Percentiles rank a stretch among this genome's conserved stretches.
These are phyloP conservation scores for Penicillium desertorum DNA, from an alignment of 495 filamentous ascomycete species.

Conservation along the genomic window DNA sequence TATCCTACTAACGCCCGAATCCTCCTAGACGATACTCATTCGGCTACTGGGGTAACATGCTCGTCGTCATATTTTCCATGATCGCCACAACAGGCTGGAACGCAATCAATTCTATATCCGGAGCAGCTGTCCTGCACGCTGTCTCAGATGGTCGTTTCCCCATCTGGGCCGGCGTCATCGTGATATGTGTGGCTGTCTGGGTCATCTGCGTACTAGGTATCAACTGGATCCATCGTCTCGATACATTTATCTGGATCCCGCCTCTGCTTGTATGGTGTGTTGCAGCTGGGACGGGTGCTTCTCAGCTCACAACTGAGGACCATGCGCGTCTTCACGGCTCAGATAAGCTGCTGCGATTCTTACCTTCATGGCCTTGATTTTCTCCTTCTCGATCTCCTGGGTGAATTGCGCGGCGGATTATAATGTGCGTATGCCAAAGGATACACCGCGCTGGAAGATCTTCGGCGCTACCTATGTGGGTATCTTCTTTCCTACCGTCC, in stretches of 20 bases:
- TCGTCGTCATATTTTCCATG: constrained; percentile 32
- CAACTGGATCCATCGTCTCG: constrained; percentile 30
- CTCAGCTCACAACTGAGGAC: constrained; percentile 29
- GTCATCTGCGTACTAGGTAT: constrained; percentile 26
- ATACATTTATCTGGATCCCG: constrained; percentile 36
- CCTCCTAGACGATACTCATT: constrained; percentile 27
- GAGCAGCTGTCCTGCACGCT: constrained; percentile 27
- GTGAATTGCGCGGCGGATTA: constrained; percentile 65
- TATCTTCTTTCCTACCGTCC: constrained; percentile 59
- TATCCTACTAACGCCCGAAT: background rate
- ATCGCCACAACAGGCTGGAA: constrained; percentile 32
- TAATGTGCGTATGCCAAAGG: constrained; percentile 62
- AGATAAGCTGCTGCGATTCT: constrained; percentile 54
- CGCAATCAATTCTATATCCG: constrained; percentile 34
- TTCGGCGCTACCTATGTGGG: constrained; percentile 64
- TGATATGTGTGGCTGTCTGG: constrained; percentile 30
- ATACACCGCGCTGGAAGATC: constrained; percentile 48
- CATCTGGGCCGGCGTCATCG: constrained; percentile 30
- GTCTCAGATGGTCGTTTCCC: constrained; percentile 27
- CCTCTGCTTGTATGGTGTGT: constrained; percentile 43
- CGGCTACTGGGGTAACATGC: constrained; percentile 34
- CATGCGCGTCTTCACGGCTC: constrained; percentile 48
- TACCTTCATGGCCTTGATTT: constrained; percentile 62
- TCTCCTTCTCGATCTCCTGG: constrained; percentile 66
- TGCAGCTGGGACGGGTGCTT: constrained; percentile 36